Percentiles rank a stretch among this genome's conserved stretches.
Conservation (phyloP, 2,329 filamentous ascomycete genomes). For the Huntiella savannae region DNA sequence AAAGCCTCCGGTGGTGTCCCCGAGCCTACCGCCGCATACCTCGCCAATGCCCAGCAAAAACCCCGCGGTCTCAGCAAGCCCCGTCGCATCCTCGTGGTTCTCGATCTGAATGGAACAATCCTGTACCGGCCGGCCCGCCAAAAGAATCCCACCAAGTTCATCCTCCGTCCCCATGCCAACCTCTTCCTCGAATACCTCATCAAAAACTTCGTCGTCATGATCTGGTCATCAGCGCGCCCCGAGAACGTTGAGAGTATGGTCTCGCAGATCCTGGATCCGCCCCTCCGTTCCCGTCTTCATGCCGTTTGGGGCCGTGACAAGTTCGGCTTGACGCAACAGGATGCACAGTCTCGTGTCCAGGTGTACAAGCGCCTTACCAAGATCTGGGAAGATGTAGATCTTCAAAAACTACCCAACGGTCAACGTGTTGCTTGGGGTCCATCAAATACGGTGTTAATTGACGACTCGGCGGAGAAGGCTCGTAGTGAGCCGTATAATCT, state of each 20-base stretch:
- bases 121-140: conserved; percentile 44
- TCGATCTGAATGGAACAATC: conserved; percentile 88
- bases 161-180: conserved; percentile 46
- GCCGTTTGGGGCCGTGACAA: conserved; percentile 63
- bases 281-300: conserved; percentile 36
- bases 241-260: conserved; percentile 55
- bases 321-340: conserved; percentile 42
- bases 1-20: conserved; percentile 38
- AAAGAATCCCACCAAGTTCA: conserved; percentile 30
- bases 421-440: conserved; percentile 43
- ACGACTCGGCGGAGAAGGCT: conserved; percentile 69
- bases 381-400: conserved; percentile 42
- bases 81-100: conserved; percentile 55
- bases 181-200: conserved; percentile 59
- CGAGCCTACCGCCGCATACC: conserved; percentile 38
- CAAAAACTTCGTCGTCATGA: conserved; percentile 55
- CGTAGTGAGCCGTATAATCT: conserved; percentile 69
- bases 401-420: conserved; percentile 28
- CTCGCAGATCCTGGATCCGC: conserved; percentile 36
- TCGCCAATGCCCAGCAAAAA: conserved; percentile 29
- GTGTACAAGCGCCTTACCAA: conserved; percentile 71
- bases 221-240: conserved; percentile 76
- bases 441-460: conserved; percentile 72
- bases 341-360: conserved; percentile 56
- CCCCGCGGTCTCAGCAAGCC: conserved; percentile 26